A percentile compares a stretch with the other conserved stretches of the same genome.
Evolutionary conservation across 176 grass and related monocot genomes (phyloP).

Genomic region (Thalia dealbata): DNA sequence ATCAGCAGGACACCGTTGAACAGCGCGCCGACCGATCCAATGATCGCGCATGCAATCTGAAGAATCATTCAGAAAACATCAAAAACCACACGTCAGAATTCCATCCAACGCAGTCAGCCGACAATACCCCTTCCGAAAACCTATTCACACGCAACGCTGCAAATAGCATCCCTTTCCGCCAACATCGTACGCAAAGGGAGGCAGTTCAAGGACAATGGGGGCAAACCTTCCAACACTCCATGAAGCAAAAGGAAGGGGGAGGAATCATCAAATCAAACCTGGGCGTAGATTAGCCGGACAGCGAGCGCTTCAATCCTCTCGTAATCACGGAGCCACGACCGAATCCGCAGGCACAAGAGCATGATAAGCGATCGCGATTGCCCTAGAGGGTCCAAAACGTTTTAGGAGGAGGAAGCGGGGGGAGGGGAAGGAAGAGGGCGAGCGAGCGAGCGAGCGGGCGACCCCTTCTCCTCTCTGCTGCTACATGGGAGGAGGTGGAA

Average conservation of each 20-base stretch:
- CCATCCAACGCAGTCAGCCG: neutral
- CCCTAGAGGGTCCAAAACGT: neutral
- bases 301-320: slow-evolving; percentile 10
- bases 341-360: slow-evolving; percentile 5
- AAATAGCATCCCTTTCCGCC: neutral
- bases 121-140: neutral
- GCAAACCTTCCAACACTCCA: neutral
- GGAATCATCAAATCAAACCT: slow-evolving; percentile 6
- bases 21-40: slow-evolving; percentile 23
- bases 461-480: neutral
- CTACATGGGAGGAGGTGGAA: neutral
- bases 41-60: slow-evolving; percentile 20
- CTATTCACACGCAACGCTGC: neutral
- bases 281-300: slow-evolving; percentile 22
- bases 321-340: slow-evolving; percentile 18
- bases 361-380: neutral
- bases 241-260: neutral
- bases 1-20: slow-evolving; percentile 24
- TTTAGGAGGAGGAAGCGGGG: neutral
- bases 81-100: neutral
- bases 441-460: neutral
- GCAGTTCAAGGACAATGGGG: neutral
- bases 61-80: neutral
- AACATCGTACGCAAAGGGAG: no score
- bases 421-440: neutral